Base-by-base conservation (phyloP, 768 basidiomycete species). In the Gelatoporia subvermispora region DNA sequence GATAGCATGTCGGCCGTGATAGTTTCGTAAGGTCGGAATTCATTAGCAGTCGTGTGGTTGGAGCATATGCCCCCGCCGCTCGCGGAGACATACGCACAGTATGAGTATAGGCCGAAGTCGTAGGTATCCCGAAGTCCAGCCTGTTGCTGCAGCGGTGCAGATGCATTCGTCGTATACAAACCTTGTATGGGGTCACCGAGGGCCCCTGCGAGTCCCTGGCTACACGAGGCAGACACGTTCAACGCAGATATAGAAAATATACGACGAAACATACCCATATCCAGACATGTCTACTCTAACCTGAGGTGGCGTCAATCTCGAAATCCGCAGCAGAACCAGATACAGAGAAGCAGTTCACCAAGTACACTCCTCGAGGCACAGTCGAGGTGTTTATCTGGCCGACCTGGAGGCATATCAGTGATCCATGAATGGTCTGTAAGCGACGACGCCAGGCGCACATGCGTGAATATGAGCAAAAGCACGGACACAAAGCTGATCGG, bases 331-430 rank as follows among this genome's bases (percentile, higher is more conserved):
- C 36, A 53, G 56, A 65, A 43, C 60, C 50, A 41, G 49, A 45
- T 38, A 36, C 45, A 38, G 54, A 36, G 41, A 20, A 36, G 56
- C 43, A 44, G 54, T 64, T 68, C 64, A 88, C 88, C 85, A 91
- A 84, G 46, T 80, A 76, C 46, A 91, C 80, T 48, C 73, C 76
- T 49, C 79, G 78, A 49, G 88, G 85, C 25, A 89, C 81, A 28
- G 71, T 72, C 15, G 85, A 82, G 44, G 84, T 85, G 63, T 82
- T 90, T 61, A 84, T 88, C 77, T 91, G 89, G 51, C 84, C 88
- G 49, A 90, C 79, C 88, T 91, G 52, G 41, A 13, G 28, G 28
- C 41, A n/a, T 35, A 35, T 41, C 50, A 31, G 43, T 49, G 61
- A 62, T 58, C 57, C 65, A 61, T 56, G 52, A 38, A 41, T 13